phyloP scores from a whole-genome alignment of 768 basidiomycete genomes.

The Cystofilobasidium capitatum region DNA sequence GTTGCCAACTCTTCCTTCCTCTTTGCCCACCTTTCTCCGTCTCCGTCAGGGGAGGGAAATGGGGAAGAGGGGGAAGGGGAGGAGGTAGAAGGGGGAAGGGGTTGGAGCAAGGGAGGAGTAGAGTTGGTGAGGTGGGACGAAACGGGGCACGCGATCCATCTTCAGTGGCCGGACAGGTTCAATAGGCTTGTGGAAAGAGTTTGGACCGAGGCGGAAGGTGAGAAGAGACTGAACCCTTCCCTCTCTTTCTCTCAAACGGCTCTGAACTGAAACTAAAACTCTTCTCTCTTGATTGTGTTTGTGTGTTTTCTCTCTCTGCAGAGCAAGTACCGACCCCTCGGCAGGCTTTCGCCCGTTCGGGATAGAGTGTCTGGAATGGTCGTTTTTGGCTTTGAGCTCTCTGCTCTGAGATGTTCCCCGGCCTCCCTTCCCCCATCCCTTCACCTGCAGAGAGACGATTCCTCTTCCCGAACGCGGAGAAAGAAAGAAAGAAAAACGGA shows the following conservation, averaged over 20 bases:
- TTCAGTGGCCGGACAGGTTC: slow-evolving; percentile 46
- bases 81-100: slow-evolving; percentile 36
- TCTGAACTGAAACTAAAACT: neutral
- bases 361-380: no score
- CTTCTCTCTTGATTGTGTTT: neutral
- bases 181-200: slow-evolving; percentile 47
- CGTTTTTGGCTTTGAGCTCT: slow-evolving; percentile 19
- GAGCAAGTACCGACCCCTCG: neutral
- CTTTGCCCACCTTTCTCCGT: neutral
- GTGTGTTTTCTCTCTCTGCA: neutral
- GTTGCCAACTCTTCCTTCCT: slow-evolving; percentile 33
- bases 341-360: no score
- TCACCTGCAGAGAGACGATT: no score
- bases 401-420: slow-evolving; percentile 36
- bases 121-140: slow-evolving; percentile 51
- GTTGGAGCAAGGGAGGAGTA: slow-evolving; percentile 43
- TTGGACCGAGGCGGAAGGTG: slow-evolving; percentile 53
- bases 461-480: no score
- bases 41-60: neutral
- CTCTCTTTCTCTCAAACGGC: neutral
- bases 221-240: no score
- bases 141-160: slow-evolving; percentile 56
- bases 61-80: slow-evolving; percentile 33
- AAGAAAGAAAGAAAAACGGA: no score
- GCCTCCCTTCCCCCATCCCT: neutral